A percentile compares a stretch with the other conserved stretches of the same genome.
phyloP scores from a whole-genome alignment of 2,329 filamentous ascomycete genomes.

The Waltergamsia citrina region DNA sequence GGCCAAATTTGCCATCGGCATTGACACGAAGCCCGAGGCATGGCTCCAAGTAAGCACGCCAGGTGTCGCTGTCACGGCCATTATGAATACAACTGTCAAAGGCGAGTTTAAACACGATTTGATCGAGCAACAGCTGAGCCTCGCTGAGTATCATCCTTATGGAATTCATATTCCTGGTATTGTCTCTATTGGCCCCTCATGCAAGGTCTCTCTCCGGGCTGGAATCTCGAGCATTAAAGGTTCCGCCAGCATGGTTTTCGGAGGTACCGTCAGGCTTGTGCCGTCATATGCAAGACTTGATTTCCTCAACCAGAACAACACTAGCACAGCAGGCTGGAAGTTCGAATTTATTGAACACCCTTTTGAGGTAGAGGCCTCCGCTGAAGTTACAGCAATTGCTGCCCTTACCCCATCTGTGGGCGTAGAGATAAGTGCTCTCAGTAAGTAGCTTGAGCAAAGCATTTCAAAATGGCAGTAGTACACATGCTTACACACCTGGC shows the following conservation, averaged over 20 bases:
- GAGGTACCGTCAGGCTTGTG: background rate
- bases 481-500: no score
- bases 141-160: background rate
- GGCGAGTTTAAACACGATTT: background rate
- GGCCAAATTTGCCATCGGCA: background rate
- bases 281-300: background rate
- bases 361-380: background rate
- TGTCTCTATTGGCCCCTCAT: conserved; percentile 2
- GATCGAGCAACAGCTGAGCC: background rate
- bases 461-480: no score
- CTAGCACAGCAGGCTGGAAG: background rate
- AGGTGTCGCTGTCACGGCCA: background rate
- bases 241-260: background rate
- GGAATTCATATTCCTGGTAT: conserved; percentile 2
- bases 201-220: background rate
- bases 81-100: background rate
- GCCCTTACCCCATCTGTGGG: conserved; percentile 1
- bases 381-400: background rate
- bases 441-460: background rate
- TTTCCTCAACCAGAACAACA: conserved; percentile 1
- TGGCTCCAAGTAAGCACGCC: background rate
- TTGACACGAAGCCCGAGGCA: background rate
- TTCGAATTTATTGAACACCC: background rate
- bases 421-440: conserved; percentile 1
- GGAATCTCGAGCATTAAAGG: conserved; percentile 1